Conservation (phyloP, 495 filamentous ascomycete species). For the Xylaria palmicola region DNA sequence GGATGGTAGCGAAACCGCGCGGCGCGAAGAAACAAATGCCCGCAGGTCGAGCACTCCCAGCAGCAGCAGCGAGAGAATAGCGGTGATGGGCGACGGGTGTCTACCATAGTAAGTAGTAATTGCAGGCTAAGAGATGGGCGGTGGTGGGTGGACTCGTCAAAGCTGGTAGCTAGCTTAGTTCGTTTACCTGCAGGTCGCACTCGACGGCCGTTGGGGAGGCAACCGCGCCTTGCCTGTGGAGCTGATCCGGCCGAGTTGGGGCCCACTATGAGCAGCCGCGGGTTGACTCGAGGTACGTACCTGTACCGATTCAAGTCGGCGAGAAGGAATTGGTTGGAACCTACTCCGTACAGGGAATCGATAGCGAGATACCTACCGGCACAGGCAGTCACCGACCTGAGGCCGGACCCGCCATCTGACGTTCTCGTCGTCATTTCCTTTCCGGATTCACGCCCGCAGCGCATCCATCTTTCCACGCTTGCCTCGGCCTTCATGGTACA, state of each 20-base stretch:
- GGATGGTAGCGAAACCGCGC: neutral
- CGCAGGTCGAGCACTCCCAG: neutral
- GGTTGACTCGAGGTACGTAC: no score
- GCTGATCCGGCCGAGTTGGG: neutral
- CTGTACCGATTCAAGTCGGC: no score
- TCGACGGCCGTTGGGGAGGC: conserved; percentile 26
- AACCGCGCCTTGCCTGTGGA: conserved; percentile 19
- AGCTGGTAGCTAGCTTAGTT: conserved; percentile 8
- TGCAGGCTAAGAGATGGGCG: neutral
- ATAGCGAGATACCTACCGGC: neutral
- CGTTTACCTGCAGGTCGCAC: conserved; percentile 23
- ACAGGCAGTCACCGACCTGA: neutral
- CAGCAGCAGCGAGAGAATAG: neutral
- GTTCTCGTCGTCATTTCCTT: conserved; percentile 2
- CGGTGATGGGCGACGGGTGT: neutral
- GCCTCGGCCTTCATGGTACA: neutral
- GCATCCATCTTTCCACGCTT: neutral
- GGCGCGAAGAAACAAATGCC: neutral
- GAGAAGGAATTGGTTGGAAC: no score
- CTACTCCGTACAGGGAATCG: no score
- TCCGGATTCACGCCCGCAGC: no score
- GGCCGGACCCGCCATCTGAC: no score
- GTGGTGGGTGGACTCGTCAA: neutral
- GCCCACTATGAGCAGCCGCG: neutral
- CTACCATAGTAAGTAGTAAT: no score